These are phyloP conservation scores for Fagus crenata DNA, from an alignment of 306 rosid genomes.

Conservation along the genomic window DNA sequence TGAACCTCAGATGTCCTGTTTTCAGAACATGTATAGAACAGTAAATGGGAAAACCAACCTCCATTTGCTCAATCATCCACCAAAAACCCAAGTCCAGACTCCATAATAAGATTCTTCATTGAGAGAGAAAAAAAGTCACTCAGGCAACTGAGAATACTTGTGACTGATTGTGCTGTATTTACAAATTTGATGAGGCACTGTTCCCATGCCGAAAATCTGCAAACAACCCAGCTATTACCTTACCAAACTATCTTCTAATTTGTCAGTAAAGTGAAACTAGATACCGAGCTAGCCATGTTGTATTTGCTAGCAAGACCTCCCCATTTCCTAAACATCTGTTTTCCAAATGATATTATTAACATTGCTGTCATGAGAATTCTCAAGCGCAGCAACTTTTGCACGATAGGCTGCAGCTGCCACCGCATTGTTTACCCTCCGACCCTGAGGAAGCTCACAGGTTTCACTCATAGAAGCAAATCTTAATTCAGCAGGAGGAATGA, in stretches of 20 bases:
- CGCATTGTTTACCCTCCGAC: slow-evolving; percentile 54
- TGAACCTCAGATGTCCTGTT: slow-evolving; percentile 20
- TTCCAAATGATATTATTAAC: slow-evolving; percentile 62
- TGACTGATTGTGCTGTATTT: slow-evolving; percentile 41
- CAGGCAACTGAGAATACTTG: slow-evolving; percentile 31
- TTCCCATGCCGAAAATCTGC: slow-evolving; percentile 45
- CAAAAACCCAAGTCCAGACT: slow-evolving; percentile 35
- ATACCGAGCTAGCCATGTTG: slow-evolving; percentile 37
- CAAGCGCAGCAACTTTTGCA: slow-evolving; percentile 63
- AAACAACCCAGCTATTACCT: slow-evolving; percentile 49
- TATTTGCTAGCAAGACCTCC: slow-evolving; percentile 19
- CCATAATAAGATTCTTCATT: neutral
- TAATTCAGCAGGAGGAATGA: slow-evolving; percentile 95
- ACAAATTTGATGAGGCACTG: slow-evolving; percentile 58
- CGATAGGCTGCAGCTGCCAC: slow-evolving; percentile 56
- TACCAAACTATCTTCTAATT: slow-evolving; percentile 47
- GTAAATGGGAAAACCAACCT: slow-evolving; percentile 7
- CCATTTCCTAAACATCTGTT: slow-evolving; percentile 56
- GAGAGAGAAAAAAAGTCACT: neutral
- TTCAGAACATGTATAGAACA: slow-evolving; percentile 1
- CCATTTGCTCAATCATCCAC: slow-evolving; percentile 35
- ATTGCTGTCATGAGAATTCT: slow-evolving; percentile 54
- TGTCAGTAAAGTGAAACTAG: slow-evolving; percentile 55
- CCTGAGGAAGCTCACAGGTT: slow-evolving; percentile 69
- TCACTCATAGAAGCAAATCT: slow-evolving; percentile 90